A percentile compares a stretch with the other conserved stretches of the same genome.
These are phyloP conservation scores for Alternaria sp. DNA, from an alignment of 2,329 filamentous ascomycete genomes.

Conservation along the genomic window DNA sequence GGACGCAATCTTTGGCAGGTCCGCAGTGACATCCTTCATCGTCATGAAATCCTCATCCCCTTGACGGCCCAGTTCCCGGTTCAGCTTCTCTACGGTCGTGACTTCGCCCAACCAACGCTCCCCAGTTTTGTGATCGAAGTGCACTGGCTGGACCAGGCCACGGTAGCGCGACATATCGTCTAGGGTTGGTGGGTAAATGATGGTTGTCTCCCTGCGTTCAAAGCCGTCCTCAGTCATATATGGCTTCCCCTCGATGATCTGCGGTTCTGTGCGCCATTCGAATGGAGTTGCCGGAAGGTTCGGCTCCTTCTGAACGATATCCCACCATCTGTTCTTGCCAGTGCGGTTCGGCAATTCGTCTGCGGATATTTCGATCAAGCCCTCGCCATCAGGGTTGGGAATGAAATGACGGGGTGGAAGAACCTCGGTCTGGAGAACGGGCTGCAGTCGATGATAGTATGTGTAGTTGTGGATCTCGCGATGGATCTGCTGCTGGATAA, in stretches of 20 bases:
- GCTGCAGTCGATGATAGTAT: slow-evolving; percentile 59
- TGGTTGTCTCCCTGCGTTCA: slow-evolving; percentile 52
- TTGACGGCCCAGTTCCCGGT: slow-evolving; percentile 9
- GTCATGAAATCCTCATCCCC: slow-evolving; percentile 9
- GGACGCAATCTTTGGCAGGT: slow-evolving; percentile 13
- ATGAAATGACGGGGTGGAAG: slow-evolving; percentile 61
- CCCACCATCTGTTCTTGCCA: slow-evolving; percentile 37
- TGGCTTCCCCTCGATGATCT: slow-evolving; percentile 49
- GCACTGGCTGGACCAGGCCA: slow-evolving; percentile 36
- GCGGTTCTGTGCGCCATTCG: slow-evolving; percentile 38
- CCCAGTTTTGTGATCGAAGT: slow-evolving; percentile 40
- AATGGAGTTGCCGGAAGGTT: slow-evolving; percentile 6
- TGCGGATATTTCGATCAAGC: slow-evolving; percentile 56
- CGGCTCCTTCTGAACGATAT: slow-evolving; percentile 30
- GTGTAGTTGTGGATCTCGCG: slow-evolving; percentile 63
- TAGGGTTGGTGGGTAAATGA: slow-evolving; percentile 54
- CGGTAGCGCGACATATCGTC: slow-evolving; percentile 41
- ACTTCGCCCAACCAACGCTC: slow-evolving; percentile 31
- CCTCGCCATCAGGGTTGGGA: slow-evolving; percentile 40
- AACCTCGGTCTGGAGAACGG: slow-evolving; percentile 60
- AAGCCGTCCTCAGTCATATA: slow-evolving; percentile 50
- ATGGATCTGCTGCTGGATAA: slow-evolving; percentile 56
- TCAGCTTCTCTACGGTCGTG: slow-evolving; percentile 28
- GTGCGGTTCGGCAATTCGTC: slow-evolving; percentile 47
- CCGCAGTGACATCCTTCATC: slow-evolving; percentile 16